Evolutionary conservation across 176 grass and related monocot genomes (phyloP), one percentile per base, ranked within the genome.

Genomic region (Rhynchospora tenuis): DNA sequence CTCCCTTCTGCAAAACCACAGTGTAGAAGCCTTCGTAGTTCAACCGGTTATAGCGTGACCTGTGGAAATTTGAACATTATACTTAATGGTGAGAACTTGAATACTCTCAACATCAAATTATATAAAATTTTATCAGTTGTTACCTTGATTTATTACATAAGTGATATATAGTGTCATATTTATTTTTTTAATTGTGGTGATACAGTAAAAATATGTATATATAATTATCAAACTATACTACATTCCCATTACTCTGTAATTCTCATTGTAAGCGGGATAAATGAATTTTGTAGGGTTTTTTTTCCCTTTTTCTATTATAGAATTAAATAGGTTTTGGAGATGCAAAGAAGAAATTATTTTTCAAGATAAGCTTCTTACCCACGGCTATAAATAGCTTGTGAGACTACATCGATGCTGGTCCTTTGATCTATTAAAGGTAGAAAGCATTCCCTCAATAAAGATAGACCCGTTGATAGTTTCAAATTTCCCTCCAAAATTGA

Each of bases 1-100:
- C 84, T 52, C 86, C 86, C 86, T 97, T 97, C 67, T 97, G 89
- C 9, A 97, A 85, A 66, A 90, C 26, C 56, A 92, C 59, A 68
- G 94, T 92, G 68, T 90, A 88, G 84, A 97, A 94, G 31, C 94
- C 89, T 73, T 97, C 86, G 0, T 89, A 97, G 66, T 86, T 94
- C n/a, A 94, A 45, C 9, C 91, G 67, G 59, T 87, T 89, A 82
- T 93, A 97, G 67, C 88, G 55, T 11, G 94, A 97, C 19, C 91
- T 97, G 84, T 47, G 48, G 8, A 2, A 62, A 76, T 52, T 73
- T 50, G 28, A 63, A 64, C 2, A 26, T 8, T 52, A 70, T 38
- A 60, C 3, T 61, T 81, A 2, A 38, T 16, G 62, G 68, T 7
- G 1, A 59, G 19, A 45, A 79, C 63, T 73, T 51, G 33, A 2